Evolutionary conservation across 2,329 filamentous ascomycete genomes (phyloP).

Genomic region (Nemania sp.): DNA sequence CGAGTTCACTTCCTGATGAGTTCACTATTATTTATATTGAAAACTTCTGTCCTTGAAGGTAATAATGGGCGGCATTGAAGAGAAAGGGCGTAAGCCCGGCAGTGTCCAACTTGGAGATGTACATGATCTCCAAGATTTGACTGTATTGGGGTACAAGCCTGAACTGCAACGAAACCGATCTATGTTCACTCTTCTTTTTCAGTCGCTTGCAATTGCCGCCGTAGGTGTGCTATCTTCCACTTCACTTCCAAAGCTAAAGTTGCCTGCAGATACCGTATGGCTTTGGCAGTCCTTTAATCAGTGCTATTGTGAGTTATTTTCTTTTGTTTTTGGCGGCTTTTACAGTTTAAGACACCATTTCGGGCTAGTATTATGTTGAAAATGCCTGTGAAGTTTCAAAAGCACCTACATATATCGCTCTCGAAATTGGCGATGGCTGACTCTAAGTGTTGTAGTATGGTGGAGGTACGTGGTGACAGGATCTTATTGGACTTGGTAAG

Average conservation of each 20-base stretch:
- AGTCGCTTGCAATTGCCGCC: constrained; percentile 70
- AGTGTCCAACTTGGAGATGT: constrained; percentile 34
- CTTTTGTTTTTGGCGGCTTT: background rate
- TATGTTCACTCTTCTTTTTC: constrained; percentile 70
- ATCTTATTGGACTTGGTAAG: background rate
- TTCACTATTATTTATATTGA: background rate
- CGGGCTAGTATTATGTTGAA: background rate
- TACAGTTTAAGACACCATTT: background rate
- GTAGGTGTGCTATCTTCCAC: constrained; percentile 39
- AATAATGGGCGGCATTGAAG: constrained; percentile 18
- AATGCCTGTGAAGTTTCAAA: background rate
- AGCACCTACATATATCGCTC: too few species aligned
- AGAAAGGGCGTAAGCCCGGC: constrained; percentile 27
- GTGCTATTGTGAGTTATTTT: constrained; percentile 38
- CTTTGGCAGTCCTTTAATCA: constrained; percentile 54
- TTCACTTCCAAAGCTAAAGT: constrained; percentile 14
- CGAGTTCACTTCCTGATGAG: background rate
- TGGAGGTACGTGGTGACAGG: constrained; percentile 48
- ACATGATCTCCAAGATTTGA: constrained; percentile 51
- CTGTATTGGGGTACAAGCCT: constrained; percentile 66
- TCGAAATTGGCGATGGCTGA: background rate
- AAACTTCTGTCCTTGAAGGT: background rate
- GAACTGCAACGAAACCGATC: constrained; percentile 70
- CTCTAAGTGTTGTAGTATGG: constrained; percentile 44
- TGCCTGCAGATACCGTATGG: constrained; percentile 63